These are phyloP conservation scores for Colletotrichum sp. DNA, from an alignment of 2,329 filamentous ascomycete species.

Conservation along the genomic window DNA sequence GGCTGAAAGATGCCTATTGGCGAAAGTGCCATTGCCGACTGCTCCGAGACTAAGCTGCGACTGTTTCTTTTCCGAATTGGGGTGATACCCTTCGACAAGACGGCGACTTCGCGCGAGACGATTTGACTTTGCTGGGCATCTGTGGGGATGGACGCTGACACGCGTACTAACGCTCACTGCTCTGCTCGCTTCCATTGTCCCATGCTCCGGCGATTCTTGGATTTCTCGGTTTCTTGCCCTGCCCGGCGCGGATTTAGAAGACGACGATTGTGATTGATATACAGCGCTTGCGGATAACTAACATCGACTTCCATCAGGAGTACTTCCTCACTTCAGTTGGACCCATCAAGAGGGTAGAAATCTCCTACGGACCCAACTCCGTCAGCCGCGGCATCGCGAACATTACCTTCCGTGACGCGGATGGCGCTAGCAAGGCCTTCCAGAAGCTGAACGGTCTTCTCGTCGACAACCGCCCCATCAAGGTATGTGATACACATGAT, in stretches of 20 bases:
- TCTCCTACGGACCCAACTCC: conserved; percentile 92
- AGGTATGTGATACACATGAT: conserved; percentile 59
- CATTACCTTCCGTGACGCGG: conserved; percentile 81
- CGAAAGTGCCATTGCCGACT: background rate
- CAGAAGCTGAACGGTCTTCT: conserved; percentile 85
- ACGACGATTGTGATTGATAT: conserved; percentile 31
- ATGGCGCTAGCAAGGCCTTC: conserved; percentile 85
- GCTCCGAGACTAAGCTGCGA: background rate
- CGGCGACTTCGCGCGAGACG: conserved; percentile 3
- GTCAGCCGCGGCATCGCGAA: conserved; percentile 91
- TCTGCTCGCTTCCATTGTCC: conserved; percentile 34
- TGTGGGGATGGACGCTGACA: conserved; percentile 2
- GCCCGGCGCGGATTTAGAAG: conserved; percentile 22
- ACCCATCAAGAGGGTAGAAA: conserved; percentile 86
- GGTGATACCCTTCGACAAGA: conserved; percentile 19
- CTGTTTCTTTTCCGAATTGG: conserved; percentile 11
- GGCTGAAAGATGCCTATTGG: background rate
- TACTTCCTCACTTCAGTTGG: conserved; percentile 91
- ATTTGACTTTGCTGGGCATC: background rate
- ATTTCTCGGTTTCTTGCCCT: conserved; percentile 24
- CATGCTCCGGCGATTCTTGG: conserved; percentile 6
- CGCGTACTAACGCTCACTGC: conserved; percentile 35
- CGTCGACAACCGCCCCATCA: conserved; percentile 89
- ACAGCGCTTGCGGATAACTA: conserved; percentile 62
- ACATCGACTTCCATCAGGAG: conserved; percentile 78